Evolutionary conservation across 495 filamentous ascomycete genomes (phyloP).

Genomic region (Aspergillus incahuasiensis): DNA sequence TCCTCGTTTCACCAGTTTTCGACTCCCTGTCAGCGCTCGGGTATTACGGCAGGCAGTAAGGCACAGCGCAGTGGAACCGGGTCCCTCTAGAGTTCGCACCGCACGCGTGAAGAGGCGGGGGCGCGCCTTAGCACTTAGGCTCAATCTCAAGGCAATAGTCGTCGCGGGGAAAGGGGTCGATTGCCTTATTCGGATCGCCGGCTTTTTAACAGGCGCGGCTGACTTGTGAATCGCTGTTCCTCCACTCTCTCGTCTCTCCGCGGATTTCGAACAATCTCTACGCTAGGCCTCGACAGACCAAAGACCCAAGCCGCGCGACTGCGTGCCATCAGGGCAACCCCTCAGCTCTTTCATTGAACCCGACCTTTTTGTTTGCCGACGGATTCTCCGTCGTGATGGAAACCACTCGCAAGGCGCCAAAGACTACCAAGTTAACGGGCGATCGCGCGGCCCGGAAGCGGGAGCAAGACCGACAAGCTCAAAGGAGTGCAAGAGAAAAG

Average conservation of each 20-base stretch:
- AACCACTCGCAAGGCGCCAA: constrained; percentile 5
- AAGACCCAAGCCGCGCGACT: not conserved
- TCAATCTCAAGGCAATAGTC: constrained; percentile 4
- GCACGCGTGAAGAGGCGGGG: constrained; percentile 9
- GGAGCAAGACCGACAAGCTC: constrained; percentile 16
- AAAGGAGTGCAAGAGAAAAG: constrained; percentile 16
- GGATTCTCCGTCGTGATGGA: constrained; percentile 5
- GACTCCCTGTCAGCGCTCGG: constrained; percentile 4
- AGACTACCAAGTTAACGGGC: constrained; percentile 7
- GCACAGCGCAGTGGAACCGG: constrained; percentile 5
- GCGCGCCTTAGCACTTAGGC: not conserved
- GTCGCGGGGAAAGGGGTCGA: constrained; percentile 7
- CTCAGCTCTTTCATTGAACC: not conserved
- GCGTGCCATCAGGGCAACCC: not conserved
- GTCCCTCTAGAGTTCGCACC: not conserved
- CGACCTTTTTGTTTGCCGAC: not conserved
- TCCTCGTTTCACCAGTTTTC: not conserved
- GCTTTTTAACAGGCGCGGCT: not conserved
- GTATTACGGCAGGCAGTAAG: not conserved
- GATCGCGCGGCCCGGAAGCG: constrained; percentile 16
- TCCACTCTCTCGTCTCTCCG: not conserved
- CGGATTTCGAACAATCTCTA: not conserved
- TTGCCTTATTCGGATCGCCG: constrained; percentile 1
- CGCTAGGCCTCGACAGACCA: not conserved
- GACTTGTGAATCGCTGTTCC: constrained; percentile 8